phyloP scores from a whole-genome alignment of 2,329 filamentous ascomycete species.

The Albifimbria verrucaria region DNA sequence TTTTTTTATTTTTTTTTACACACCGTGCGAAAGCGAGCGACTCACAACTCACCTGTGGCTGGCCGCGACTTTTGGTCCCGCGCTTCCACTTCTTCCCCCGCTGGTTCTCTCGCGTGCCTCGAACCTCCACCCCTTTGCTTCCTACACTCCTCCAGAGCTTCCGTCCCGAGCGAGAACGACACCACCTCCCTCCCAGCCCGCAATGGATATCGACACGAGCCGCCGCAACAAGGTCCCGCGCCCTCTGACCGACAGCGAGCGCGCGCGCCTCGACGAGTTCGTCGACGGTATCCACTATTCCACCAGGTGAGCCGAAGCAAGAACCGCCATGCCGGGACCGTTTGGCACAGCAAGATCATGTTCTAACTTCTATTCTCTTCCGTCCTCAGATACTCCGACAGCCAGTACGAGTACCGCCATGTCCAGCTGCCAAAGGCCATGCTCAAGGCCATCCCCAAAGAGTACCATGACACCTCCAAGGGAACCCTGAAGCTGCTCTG shows the following conservation, averaged over 20 bases:
- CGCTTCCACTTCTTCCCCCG: too few relatives aligned
- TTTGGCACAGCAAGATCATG: too few relatives aligned
- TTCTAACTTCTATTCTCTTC: constrained; percentile 8
- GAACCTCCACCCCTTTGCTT: too few relatives aligned
- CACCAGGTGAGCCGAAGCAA: constrained; percentile 60
- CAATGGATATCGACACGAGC: constrained; percentile 67
- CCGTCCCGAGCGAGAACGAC: too few relatives aligned
- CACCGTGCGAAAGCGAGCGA: too few relatives aligned
- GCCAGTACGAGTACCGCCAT: constrained; percentile 93
- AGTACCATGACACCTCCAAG: constrained; percentile 85
- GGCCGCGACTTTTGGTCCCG: too few relatives aligned
- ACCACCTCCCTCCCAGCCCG: not conserved
- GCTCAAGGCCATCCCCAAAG: constrained; percentile 93
- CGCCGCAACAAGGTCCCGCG: constrained; percentile 86
- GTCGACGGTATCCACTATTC: constrained; percentile 96
- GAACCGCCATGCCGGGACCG: too few relatives aligned
- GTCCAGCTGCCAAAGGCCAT: constrained; percentile 97
- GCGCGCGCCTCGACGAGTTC: constrained; percentile 82
- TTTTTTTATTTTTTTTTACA: too few relatives aligned
- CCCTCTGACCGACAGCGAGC: constrained; percentile 75
- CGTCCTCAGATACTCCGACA: constrained; percentile 76
- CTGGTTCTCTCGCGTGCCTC: too few relatives aligned
- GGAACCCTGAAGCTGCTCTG: constrained; percentile 94
- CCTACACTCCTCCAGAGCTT: too few relatives aligned
- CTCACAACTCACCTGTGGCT: too few relatives aligned